phyloP scores from a whole-genome alignment of 352 stramenopile species.

The Pythium rishiriense region DNA sequence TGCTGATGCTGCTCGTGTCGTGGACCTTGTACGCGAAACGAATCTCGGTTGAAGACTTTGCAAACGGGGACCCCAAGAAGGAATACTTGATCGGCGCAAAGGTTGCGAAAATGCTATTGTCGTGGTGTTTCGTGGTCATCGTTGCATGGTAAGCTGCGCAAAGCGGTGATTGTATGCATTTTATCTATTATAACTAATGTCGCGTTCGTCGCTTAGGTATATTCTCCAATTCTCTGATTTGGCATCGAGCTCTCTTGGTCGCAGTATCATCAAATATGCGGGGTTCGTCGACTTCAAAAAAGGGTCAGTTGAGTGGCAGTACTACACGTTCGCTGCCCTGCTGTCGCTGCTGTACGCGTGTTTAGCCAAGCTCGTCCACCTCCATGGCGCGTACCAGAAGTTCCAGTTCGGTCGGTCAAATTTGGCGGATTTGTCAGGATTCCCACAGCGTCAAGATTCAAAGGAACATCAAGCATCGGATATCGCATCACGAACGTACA shows the following conservation, averaged over 20 bases:
- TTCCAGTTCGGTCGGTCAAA: not conserved
- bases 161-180: not conserved
- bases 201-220: slow-evolving; percentile 38
- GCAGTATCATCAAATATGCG: slow-evolving; percentile 49
- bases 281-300: slow-evolving; percentile 62
- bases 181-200: slow-evolving; percentile 1
- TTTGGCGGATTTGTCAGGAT: not conserved
- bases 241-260: slow-evolving; percentile 28
- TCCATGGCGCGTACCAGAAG: slow-evolving; percentile 37
- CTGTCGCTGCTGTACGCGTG: slow-evolving; percentile 64
- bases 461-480: not conserved
- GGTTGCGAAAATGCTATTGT: slow-evolving; percentile 46
- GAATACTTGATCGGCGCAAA: slow-evolving; percentile 48
- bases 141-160: slow-evolving; percentile 41
- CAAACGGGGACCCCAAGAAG: slow-evolving; percentile 10
- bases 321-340: slow-evolving; percentile 65
- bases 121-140: slow-evolving; percentile 47
- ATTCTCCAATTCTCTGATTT: slow-evolving; percentile 50
- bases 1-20: slow-evolving; percentile 54
- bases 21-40: slow-evolving; percentile 70
- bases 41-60: slow-evolving; percentile 60
- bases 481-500: not conserved
- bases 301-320: slow-evolving; percentile 46
- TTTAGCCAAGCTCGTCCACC: slow-evolving; percentile 63
- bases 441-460: slow-evolving; percentile 5